Evolutionary conservation across 2,329 filamentous ascomycete genomes (phyloP).

Genomic region (Pezicula radicicola): DNA sequence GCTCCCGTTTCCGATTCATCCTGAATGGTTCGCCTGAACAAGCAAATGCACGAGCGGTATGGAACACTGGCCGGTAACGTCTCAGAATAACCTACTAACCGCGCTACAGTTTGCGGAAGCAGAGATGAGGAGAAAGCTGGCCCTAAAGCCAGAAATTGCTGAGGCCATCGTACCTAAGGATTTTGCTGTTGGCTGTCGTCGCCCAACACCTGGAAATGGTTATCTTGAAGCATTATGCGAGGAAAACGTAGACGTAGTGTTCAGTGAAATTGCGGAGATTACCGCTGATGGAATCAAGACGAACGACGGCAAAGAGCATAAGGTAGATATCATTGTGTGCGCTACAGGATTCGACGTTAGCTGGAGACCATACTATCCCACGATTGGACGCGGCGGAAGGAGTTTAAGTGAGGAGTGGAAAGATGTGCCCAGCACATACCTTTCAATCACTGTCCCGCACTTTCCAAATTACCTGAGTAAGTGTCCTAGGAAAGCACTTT

Average conservation of each 20-base stretch:
- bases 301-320: conserved; percentile 19
- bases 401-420: conserved; percentile 15
- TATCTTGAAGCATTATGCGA: conserved; percentile 38
- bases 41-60: conserved; percentile 3
- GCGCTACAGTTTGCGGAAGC: conserved; percentile 3
- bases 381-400: conserved; percentile 8
- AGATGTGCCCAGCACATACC: conserved; percentile 12
- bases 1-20: conserved; percentile 13
- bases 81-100: too few relatives aligned
- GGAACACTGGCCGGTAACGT: too few relatives aligned
- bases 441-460: conserved; percentile 15
- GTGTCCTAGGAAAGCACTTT: neutral
- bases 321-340: conserved; percentile 29
- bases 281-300: conserved; percentile 30
- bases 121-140: conserved; percentile 19
- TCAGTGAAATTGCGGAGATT: conserved; percentile 21
- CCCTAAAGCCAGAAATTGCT: conserved; percentile 6
- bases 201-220: conserved; percentile 55
- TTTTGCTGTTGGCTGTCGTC: conserved; percentile 81
- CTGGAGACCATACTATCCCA: conserved; percentile 12
- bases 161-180: conserved; percentile 61
- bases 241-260: conserved; percentile 26
- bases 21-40: conserved; percentile 11
- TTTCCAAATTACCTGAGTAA: conserved; percentile 22
- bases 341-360: conserved; percentile 27